A percentile compares a stretch with the other conserved stretches of the same genome.
phyloP scores from a whole-genome alignment of 2,329 filamentous ascomycete genomes.

The Colletotrichum eleusines region DNA sequence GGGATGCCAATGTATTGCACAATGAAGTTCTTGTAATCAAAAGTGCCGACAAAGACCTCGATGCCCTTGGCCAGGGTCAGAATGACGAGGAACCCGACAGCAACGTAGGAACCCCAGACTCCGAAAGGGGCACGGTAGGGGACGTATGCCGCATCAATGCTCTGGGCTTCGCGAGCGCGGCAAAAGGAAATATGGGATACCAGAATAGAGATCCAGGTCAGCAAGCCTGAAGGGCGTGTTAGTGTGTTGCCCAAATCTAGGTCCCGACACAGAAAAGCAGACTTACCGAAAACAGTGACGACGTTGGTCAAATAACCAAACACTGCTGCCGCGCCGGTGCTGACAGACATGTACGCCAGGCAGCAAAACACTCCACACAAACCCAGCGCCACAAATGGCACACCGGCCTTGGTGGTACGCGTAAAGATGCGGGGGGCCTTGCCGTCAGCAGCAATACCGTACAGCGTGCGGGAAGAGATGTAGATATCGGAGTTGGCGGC shows the following conservation, averaged over 20 bases:
- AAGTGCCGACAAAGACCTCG: slow-evolving; percentile 25
- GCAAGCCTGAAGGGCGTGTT: background rate
- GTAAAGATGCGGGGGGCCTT: slow-evolving; percentile 54
- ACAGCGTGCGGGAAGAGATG: slow-evolving; percentile 56
- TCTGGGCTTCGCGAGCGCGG: slow-evolving; percentile 52
- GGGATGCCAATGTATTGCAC: slow-evolving; percentile 37
- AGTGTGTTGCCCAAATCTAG: background rate
- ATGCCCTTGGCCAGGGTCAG: slow-evolving; percentile 28
- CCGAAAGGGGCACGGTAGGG: slow-evolving; percentile 54
- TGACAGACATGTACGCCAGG: slow-evolving; percentile 57
- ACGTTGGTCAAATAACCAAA: slow-evolving; percentile 52
- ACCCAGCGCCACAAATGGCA: slow-evolving; percentile 56
- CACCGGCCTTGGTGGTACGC: slow-evolving; percentile 52
- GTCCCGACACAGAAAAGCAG: background rate
- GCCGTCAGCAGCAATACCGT: slow-evolving; percentile 54
- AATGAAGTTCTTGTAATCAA: slow-evolving; percentile 32
- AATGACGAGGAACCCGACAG: slow-evolving; percentile 14
- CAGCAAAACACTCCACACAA: slow-evolving; percentile 52
- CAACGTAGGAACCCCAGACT: slow-evolving; percentile 17
- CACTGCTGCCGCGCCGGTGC: slow-evolving; percentile 53
- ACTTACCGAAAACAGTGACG: slow-evolving; percentile 29
- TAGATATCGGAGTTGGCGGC: slow-evolving; percentile 46
- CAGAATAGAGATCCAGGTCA: slow-evolving; percentile 54
- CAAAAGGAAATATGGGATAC: slow-evolving; percentile 55
- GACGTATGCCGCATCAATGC: slow-evolving; percentile 49